Conservation (phyloP, 306 rosid species). For the Cicer judaicum region DNA sequence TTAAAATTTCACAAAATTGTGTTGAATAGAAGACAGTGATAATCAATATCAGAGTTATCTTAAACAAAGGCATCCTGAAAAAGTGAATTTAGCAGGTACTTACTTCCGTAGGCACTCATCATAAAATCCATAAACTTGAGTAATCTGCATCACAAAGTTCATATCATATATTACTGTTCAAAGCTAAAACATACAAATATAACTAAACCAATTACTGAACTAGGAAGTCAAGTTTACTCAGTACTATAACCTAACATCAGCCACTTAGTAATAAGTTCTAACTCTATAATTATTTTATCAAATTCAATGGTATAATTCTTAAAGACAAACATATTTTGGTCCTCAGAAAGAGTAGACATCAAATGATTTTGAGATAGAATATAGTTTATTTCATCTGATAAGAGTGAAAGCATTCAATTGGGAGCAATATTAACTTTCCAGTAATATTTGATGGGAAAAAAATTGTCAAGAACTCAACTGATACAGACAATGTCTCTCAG, state of each 20-base stretch:
- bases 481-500: not conserved
- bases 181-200: slow-evolving; percentile 2
- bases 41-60: not conserved
- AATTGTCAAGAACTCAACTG: slow-evolving; percentile 3
- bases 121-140: slow-evolving; percentile 96
- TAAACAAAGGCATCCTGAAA: slow-evolving; percentile 20
- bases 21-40: not conserved
- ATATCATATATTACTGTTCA: slow-evolving; percentile 40
- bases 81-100: slow-evolving; percentile 50
- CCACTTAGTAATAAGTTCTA: not conserved
- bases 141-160: slow-evolving; percentile 71
- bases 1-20: not conserved
- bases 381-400: slow-evolving; percentile 8
- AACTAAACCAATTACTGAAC: not conserved
- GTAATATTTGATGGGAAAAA: not conserved
- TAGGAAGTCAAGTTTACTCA: not conserved
- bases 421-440: slow-evolving; percentile 9
- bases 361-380: not conserved
- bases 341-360: slow-evolving; percentile 7
- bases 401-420: slow-evolving; percentile 9
- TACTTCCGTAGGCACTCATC: slow-evolving; percentile 96
- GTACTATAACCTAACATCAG: slow-evolving; percentile 7
- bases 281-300: slow-evolving; percentile 4
- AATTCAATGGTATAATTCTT: slow-evolving; percentile 11
- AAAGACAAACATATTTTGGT: slow-evolving; percentile 12